phyloP scores from a whole-genome alignment of 306 rosid species.

The Spatholobus suberectus region DNA sequence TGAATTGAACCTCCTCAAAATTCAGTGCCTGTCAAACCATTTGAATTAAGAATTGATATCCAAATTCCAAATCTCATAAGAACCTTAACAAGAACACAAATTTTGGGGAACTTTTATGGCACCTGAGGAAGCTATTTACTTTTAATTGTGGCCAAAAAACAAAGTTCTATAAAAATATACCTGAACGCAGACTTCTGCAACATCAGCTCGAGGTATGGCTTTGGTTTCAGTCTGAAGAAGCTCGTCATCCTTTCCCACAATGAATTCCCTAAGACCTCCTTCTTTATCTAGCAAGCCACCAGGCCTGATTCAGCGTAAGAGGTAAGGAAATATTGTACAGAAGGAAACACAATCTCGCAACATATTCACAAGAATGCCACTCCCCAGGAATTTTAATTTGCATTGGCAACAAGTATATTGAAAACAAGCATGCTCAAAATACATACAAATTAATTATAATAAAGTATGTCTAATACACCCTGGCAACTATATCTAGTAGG shows the following conservation, averaged over 20 bases:
- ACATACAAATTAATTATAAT: not conserved
- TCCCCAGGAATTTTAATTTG: not conserved
- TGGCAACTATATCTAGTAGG: not conserved
- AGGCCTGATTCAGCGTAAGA: constrained; percentile 61
- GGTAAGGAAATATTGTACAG: not conserved
- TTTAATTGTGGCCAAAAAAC: not conserved
- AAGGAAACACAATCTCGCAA: constrained; percentile 4
- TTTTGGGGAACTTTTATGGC: not conserved
- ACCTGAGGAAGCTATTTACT: not conserved
- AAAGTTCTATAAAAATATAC: constrained; percentile 44
- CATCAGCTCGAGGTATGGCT: constrained; percentile 84
- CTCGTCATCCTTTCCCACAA: constrained; percentile 89
- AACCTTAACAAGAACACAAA: not conserved
- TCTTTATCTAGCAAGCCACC: constrained; percentile 95
- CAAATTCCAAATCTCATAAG: constrained; percentile 26
- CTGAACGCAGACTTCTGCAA: constrained; percentile 95
- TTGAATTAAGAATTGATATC: not conserved
- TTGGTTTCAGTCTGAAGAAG: constrained; percentile 87
- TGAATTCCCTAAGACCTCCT: constrained; percentile 81
- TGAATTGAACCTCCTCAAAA: constrained; percentile 76
- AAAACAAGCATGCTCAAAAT: constrained; percentile 11
- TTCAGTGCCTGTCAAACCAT: constrained; percentile 66
- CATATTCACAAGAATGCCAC: not conserved
- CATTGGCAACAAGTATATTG: not conserved
- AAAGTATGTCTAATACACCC: not conserved